phyloP scores from a whole-genome alignment of 2,329 filamentous ascomycete genomes.

The Calonectria henricotiae region DNA sequence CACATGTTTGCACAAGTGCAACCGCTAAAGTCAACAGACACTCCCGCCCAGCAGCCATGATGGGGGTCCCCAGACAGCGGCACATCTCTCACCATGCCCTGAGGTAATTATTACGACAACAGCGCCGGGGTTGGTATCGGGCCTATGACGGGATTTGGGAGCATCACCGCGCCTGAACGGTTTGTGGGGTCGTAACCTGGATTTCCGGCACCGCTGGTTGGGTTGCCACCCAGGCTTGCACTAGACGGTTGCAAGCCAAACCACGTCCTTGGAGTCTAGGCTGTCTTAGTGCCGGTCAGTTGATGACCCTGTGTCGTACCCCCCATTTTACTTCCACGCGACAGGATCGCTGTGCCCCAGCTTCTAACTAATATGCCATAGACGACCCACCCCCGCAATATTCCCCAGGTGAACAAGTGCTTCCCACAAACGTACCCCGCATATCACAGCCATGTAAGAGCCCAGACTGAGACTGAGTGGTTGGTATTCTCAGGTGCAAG shows the following conservation, averaged over 20 bases:
- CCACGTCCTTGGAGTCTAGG: background rate
- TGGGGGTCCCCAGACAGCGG: too few relatives aligned
- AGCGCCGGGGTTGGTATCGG: background rate
- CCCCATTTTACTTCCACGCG: background rate
- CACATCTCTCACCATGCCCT: too few relatives aligned
- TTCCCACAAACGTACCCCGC: background rate
- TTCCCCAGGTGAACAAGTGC: conserved; percentile 1
- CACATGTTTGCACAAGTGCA: too few relatives aligned
- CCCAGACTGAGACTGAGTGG: background rate
- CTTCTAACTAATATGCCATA: background rate
- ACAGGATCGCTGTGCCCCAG: background rate
- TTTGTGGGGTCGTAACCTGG: background rate
- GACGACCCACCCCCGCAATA: background rate
- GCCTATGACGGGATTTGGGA: background rate
- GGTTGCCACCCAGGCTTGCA: background rate
- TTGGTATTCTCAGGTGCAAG: background rate
- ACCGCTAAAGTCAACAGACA: too few relatives aligned
- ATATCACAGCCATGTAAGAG: background rate
- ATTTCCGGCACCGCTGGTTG: too few relatives aligned
- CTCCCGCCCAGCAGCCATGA: too few relatives aligned
- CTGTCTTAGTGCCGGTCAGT: background rate
- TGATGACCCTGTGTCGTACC: background rate
- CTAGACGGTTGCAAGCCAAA: background rate
- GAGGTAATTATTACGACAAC: background rate
- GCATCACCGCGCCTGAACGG: background rate